Percentiles rank a stretch among this genome's conserved stretches.
Evolutionary conservation across 768 basidiomycete genomes (phyloP).

Genomic region (Termitomyces sp.): DNA sequence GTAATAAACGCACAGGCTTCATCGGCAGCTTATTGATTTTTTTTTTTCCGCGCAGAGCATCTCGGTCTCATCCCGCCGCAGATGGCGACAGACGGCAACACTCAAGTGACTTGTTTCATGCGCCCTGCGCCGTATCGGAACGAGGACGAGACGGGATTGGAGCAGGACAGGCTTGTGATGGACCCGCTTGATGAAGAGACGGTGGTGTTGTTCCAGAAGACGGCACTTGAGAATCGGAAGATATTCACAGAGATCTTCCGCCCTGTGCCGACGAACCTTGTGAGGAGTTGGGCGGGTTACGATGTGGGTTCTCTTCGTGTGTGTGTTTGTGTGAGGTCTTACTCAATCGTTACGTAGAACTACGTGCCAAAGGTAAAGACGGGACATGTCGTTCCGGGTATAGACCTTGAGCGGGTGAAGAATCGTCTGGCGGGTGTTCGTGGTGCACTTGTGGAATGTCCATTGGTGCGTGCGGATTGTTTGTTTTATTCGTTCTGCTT

Average conservation of each 20-base stretch:
- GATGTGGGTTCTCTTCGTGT: conserved; percentile 39
- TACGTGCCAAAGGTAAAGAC: conserved; percentile 73
- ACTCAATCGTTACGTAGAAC: conserved; percentile 31
- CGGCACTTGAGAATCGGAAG: conserved; percentile 76
- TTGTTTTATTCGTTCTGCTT: not conserved
- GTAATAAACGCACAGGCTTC: too few species aligned
- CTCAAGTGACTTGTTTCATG: conserved; percentile 59
- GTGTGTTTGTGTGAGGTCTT: too few species aligned
- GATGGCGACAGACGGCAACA: conserved; percentile 28
- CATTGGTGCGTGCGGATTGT: conserved; percentile 43
- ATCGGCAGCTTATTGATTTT: not conserved
- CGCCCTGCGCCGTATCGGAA: conserved; percentile 69
- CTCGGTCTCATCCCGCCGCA: conserved; percentile 84
- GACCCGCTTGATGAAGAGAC: conserved; percentile 73
- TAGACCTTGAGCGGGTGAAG: conserved; percentile 70
- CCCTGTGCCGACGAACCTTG: conserved; percentile 80
- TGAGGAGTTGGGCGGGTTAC: conserved; percentile 74
- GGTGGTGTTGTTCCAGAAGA: conserved; percentile 54
- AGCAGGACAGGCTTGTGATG: conserved; percentile 62
- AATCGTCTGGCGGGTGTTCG: conserved; percentile 61
- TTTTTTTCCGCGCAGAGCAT: conserved; percentile 49
- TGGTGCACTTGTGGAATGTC: conserved; percentile 72
- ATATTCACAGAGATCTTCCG: conserved; percentile 84
- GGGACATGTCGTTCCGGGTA: conserved; percentile 72
- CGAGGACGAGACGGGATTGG: conserved; percentile 52